Conservation (phyloP, 2,329 filamentous ascomycete species). For the Chaetomium sp. region DNA sequence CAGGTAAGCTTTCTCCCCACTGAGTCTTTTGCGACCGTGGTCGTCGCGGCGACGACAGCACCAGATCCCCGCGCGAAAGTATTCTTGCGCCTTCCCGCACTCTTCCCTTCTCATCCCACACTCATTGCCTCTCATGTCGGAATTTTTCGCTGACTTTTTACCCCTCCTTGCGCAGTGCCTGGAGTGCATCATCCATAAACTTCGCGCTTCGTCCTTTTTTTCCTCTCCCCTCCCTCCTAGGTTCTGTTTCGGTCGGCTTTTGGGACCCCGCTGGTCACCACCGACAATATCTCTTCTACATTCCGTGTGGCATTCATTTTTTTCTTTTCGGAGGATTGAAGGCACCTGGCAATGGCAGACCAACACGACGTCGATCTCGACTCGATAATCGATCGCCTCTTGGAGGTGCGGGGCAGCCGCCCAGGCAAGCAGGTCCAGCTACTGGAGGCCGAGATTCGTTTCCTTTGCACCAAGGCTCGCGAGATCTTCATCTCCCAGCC, state of each 20-base stretch:
- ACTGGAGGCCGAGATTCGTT: conserved; percentile 91
- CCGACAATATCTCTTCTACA: conserved; percentile 15
- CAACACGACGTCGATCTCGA: conserved; percentile 93
- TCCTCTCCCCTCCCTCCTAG: background rate
- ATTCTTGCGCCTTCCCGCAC: too few species aligned
- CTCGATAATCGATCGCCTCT: conserved; percentile 96
- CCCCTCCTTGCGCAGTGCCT: conserved; percentile 12
- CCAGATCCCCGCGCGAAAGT: background rate
- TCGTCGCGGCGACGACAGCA: background rate
- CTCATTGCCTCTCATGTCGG: background rate
- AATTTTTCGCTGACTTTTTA: conserved; percentile 11
- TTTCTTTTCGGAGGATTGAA: conserved; percentile 34
- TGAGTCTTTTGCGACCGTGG: background rate
- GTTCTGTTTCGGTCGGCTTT: conserved; percentile 16
- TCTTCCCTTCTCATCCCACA: too few species aligned
- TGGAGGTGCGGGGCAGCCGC: conserved; percentile 95
- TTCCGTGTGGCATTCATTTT: conserved; percentile 29
- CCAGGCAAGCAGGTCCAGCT: conserved; percentile 98
- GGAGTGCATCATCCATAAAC: conserved; percentile 23
- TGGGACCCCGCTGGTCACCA: conserved; percentile 27
- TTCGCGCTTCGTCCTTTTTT: conserved; percentile 1
- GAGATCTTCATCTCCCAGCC: conserved; percentile 99
- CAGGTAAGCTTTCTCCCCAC: conserved; percentile 18
- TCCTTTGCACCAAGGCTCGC: conserved; percentile 94
- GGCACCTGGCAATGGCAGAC: conserved; percentile 48